Evolutionary conservation across 768 basidiomycete genomes (phyloP).

Genomic region (Leccinum fibrillosum): DNA sequence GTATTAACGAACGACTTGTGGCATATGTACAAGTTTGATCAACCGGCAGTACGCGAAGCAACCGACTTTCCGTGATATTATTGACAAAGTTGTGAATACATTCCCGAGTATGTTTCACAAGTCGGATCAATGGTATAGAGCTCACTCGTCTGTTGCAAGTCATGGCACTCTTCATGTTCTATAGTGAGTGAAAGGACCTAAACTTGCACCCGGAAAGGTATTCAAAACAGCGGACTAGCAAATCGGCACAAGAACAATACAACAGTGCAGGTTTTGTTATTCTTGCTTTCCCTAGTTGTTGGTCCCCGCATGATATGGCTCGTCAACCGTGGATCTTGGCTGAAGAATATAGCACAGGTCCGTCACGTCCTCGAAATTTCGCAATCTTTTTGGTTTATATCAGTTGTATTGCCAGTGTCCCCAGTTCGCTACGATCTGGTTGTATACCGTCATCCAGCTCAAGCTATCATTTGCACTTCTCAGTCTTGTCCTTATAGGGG

Average conservation of each 20-base stretch:
- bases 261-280: conserved; percentile 53
- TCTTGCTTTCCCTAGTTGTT: conserved; percentile 51
- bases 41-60: conserved; percentile 74
- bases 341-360: conserved; percentile 74
- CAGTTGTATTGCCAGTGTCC: conserved; percentile 49
- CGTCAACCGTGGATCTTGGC: conserved; percentile 67
- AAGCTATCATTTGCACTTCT: conserved; percentile 59
- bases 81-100: conserved; percentile 58
- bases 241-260: conserved; percentile 58
- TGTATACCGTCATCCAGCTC: conserved; percentile 70
- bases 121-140: background rate
- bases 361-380: background rate
- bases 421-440: conserved; percentile 75
- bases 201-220: background rate
- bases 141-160: conserved; percentile 41
- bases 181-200: conserved; percentile 18
- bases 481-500: conserved; percentile 50
- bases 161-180: conserved; percentile 60
- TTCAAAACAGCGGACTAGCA: conserved; percentile 33
- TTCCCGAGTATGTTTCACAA: conserved; percentile 61
- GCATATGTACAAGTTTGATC: conserved; percentile 51
- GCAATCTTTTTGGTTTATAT: background rate
- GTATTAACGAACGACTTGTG: background rate
- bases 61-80: conserved; percentile 45
- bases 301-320: conserved; percentile 71